phyloP scores from a whole-genome alignment of 2,329 filamentous ascomycete species.

The Curvularia sp. region DNA sequence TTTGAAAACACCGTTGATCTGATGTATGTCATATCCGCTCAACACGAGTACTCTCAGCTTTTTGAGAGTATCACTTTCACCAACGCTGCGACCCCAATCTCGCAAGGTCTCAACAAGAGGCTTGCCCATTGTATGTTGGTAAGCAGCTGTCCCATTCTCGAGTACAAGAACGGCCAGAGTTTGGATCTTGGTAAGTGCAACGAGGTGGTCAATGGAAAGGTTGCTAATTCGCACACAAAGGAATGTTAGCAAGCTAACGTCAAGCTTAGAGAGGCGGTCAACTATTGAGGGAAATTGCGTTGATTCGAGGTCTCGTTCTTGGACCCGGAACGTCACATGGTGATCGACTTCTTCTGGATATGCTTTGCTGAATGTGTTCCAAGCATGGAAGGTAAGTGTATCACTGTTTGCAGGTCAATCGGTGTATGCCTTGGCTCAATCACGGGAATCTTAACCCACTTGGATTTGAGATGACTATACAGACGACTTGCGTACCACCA shows the following conservation, averaged over 20 bases:
- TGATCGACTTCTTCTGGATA: slow-evolving; percentile 27
- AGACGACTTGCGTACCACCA: slow-evolving; percentile 30
- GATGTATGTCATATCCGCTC: slow-evolving; percentile 13
- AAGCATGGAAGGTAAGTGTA: slow-evolving; percentile 24
- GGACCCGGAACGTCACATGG: slow-evolving; percentile 20
- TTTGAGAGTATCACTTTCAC: slow-evolving; percentile 26
- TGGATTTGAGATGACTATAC: slow-evolving; percentile 24
- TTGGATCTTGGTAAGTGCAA: slow-evolving; percentile 23
- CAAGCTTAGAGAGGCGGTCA: slow-evolving; percentile 21
- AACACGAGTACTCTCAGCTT: slow-evolving; percentile 28
- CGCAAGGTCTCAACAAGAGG: slow-evolving; percentile 15
- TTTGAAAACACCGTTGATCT: slow-evolving; percentile 11
- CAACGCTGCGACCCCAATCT: slow-evolving; percentile 30
- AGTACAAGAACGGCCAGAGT: slow-evolving; percentile 30
- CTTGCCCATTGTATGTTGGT: background rate
- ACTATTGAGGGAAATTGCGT: slow-evolving; percentile 24
- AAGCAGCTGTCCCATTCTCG: background rate
- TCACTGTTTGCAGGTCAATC: slow-evolving; percentile 18
- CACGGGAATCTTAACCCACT: slow-evolving; percentile 16
- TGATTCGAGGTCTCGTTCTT: slow-evolving; percentile 3
- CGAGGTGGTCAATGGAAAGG: slow-evolving; percentile 24
- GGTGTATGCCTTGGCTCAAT: background rate
- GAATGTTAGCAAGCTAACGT: slow-evolving; percentile 24
- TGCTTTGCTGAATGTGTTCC: slow-evolving; percentile 27
- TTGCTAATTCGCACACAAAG: slow-evolving; percentile 25